A percentile compares a stretch with the other conserved stretches of the same genome.
Evolutionary conservation across 2,329 filamentous ascomycete species (phyloP).

Genomic region (Aspergillus calidoustus): DNA sequence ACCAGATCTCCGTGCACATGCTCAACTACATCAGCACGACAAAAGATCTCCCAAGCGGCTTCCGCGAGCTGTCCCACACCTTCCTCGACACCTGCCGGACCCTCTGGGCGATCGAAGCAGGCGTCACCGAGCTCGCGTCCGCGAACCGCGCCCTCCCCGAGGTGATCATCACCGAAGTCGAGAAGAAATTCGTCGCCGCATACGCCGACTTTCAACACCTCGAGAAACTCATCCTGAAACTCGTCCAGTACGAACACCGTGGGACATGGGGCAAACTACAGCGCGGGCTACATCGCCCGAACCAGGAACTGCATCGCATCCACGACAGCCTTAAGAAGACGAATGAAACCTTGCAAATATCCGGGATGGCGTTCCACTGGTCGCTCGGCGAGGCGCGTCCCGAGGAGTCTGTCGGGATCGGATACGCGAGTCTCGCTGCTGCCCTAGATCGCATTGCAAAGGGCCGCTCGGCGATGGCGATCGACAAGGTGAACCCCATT

Average conservation of each 20-base stretch:
- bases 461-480: slow-evolving; percentile 36
- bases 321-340: slow-evolving; percentile 61
- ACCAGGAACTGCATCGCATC: slow-evolving; percentile 27
- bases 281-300: slow-evolving; percentile 58
- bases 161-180: slow-evolving; percentile 67
- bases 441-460: slow-evolving; percentile 59
- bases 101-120: slow-evolving; percentile 70
- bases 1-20: slow-evolving; percentile 68
- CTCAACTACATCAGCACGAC: slow-evolving; percentile 66
- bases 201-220: slow-evolving; percentile 66
- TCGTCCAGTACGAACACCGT: slow-evolving; percentile 66
- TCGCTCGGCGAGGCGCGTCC: slow-evolving; percentile 63
- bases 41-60: slow-evolving; percentile 59
- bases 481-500: slow-evolving; percentile 34
- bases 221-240: slow-evolving; percentile 65
- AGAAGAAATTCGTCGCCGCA: slow-evolving; percentile 65
- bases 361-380: slow-evolving; percentile 70
- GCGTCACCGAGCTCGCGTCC: slow-evolving; percentile 60
- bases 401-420: slow-evolving; percentile 66
- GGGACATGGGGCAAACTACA: slow-evolving; percentile 64
- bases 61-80: slow-evolving; percentile 65
- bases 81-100: slow-evolving; percentile 70
- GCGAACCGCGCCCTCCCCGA: slow-evolving; percentile 59
- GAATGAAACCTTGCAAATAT: slow-evolving; percentile 66
- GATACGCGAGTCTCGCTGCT: slow-evolving; percentile 69